A percentile compares a stretch with the other conserved stretches of the same genome.
phyloP scores from a whole-genome alignment of 495 filamentous ascomycete genomes.

The Copromyces sp. region DNA sequence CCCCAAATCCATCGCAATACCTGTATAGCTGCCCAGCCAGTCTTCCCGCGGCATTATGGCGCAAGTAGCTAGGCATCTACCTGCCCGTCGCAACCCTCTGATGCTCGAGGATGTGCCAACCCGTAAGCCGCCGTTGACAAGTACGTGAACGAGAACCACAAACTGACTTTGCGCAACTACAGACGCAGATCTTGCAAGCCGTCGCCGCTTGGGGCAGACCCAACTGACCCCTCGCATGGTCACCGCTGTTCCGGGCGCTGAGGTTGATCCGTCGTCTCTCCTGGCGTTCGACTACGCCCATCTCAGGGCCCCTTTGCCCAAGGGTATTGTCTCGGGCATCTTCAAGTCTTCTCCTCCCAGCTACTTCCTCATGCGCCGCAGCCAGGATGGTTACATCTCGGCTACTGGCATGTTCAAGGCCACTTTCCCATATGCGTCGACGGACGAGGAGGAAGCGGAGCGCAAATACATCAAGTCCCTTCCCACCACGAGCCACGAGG shows the following conservation, averaged over 20 bases:
- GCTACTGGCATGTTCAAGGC: constrained; percentile 99
- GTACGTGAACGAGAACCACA: not conserved
- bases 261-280: constrained; percentile 58
- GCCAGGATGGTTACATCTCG: constrained; percentile 86
- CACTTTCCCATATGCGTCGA: constrained; percentile 85
- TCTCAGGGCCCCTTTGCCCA: constrained; percentile 79
- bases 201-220: constrained; percentile 85
- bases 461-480: constrained; percentile 77
- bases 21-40: not conserved
- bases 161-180: constrained; percentile 10
- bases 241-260: constrained; percentile 48
- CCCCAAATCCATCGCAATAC: not conserved
- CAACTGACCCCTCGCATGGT: constrained; percentile 70
- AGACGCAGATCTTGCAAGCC: constrained; percentile 76
- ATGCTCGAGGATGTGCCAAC: constrained; percentile 63
- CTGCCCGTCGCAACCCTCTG: constrained; percentile 64
- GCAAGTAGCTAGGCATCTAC: constrained; percentile 46
- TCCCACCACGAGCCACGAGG: constrained; percentile 68
- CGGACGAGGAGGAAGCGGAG: constrained; percentile 75
- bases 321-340: constrained; percentile 81
- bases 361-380: constrained; percentile 96
- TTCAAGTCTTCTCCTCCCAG: constrained; percentile 78
- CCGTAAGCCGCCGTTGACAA: constrained; percentile 30
- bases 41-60: constrained; percentile 40
- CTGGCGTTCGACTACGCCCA: constrained; percentile 94